Percentiles rank a stretch among this genome's conserved stretches.
phyloP scores from a whole-genome alignment of 345 rosid species.

The Gossypium anomalum region DNA sequence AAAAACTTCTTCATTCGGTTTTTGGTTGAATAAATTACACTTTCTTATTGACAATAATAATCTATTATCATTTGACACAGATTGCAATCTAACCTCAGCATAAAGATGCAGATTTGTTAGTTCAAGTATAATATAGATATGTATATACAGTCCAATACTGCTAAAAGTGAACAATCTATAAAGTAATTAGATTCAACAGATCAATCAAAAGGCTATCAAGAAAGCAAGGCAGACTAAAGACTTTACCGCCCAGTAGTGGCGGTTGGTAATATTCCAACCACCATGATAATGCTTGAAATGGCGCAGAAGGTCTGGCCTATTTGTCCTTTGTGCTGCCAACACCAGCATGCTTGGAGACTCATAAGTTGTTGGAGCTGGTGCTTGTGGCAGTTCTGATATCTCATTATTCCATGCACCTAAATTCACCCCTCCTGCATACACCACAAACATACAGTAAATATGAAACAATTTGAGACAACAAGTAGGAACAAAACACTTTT shows the following conservation, averaged over 20 bases:
- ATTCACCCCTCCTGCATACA: conserved; percentile 38
- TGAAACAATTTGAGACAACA: not conserved
- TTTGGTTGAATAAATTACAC: not conserved
- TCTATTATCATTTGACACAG: not conserved
- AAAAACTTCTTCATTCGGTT: not conserved
- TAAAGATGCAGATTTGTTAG: not conserved
- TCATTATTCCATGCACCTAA: conserved; percentile 61
- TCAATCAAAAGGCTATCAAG: not conserved
- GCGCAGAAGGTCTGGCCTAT: conserved; percentile 73
- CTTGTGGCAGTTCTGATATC: conserved; percentile 35
- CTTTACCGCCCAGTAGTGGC: conserved; percentile 91
- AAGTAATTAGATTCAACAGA: conserved; percentile 2
- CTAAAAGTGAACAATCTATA: not conserved
- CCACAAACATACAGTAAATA: conserved; percentile 2
- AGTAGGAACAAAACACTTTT: not conserved
- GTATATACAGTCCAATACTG: not conserved
- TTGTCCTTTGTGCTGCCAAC: conserved; percentile 71
- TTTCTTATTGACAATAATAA: not conserved
- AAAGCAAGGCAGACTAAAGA: conserved; percentile 14
- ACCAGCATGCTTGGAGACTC: conserved; percentile 38
- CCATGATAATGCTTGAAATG: conserved; percentile 58
- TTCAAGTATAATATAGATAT: not conserved
- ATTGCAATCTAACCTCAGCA: not conserved
- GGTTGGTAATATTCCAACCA: conserved; percentile 81
- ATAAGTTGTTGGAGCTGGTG: conserved; percentile 52